Percentiles rank a stretch among this genome's conserved stretches.
phyloP scores from a whole-genome alignment of 352 stramenopile species.

The Phytophthora parvispora region DNA sequence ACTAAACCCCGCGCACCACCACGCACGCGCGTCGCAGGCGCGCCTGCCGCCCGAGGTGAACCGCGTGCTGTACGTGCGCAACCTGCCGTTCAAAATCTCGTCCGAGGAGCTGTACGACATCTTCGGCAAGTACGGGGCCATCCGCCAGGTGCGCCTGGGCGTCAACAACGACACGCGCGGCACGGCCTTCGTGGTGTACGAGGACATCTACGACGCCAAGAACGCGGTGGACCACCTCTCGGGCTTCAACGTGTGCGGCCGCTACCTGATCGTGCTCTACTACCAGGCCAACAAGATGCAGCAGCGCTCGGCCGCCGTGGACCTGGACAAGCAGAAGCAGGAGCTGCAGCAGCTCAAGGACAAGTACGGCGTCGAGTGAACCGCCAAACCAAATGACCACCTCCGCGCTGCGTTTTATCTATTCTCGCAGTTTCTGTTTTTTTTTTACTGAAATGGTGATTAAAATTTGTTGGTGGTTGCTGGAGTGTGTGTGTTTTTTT shows the following conservation, averaged over 20 bases:
- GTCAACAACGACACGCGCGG: conserved; percentile 97
- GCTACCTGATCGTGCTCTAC: conserved; percentile 99
- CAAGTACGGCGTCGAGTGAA: conserved; percentile 86
- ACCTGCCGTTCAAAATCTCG: conserved; percentile 99
- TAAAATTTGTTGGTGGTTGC: too few species aligned
- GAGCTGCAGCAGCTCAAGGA: conserved; percentile 88
- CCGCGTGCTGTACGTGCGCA: conserved; percentile 97
- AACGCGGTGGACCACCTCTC: conserved; percentile 98
- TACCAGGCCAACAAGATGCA: conserved; percentile 96
- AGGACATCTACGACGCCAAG: conserved; percentile 99
- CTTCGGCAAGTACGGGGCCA: conserved; percentile 99
- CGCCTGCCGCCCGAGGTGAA: conserved; percentile 99
- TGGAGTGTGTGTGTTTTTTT: too few species aligned
- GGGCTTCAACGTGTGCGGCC: conserved; percentile 99
- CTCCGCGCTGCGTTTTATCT: background rate
- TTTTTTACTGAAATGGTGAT: background rate
- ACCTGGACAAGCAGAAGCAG: conserved; percentile 80
- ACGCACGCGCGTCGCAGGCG: conserved; percentile 52
- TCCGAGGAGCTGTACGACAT: conserved; percentile 99
- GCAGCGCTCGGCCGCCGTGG: conserved; percentile 45
- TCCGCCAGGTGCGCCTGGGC: conserved; percentile 96
- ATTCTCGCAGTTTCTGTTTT: background rate
- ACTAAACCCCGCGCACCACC: too few species aligned
- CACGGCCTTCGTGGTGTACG: conserved; percentile 99
- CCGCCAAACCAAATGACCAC: background rate